Conservation (phyloP, 208 protist genomes). For the Tritrichomonas foetus region DNA sequence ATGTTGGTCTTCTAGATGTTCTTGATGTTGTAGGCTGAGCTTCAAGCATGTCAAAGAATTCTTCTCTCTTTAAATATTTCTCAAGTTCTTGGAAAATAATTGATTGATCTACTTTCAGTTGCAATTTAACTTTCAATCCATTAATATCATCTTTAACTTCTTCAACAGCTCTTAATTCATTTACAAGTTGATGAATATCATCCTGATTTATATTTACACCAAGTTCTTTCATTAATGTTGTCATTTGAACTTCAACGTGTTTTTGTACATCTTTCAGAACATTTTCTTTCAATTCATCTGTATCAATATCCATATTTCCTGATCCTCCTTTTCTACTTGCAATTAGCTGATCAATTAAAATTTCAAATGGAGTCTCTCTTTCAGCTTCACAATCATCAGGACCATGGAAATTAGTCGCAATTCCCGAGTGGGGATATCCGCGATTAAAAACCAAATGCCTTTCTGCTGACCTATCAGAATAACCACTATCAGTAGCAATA, state of each 20-base stretch:
- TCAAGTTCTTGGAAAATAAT: not conserved
- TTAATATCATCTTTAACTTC: not conserved
- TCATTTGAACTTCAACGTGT: not conserved
- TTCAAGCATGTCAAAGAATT: not conserved
- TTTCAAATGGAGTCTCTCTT: not conserved
- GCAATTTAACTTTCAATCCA: not conserved
- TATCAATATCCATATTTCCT: not conserved
- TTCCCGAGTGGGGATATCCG: no score
- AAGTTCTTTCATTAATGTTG: not conserved
- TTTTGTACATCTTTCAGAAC: not conserved
- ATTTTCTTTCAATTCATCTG: not conserved
- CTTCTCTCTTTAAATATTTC: not conserved
- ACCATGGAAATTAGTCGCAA: not conserved
- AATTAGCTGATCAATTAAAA: not conserved
- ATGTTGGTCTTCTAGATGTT: no score
- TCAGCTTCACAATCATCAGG: not conserved
- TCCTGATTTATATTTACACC: not conserved
- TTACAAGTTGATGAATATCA: not conserved
- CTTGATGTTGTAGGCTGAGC: not conserved
- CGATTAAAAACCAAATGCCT: not conserved
- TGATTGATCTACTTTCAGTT: conserved; percentile 9
- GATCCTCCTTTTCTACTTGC: not conserved
- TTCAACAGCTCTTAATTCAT: not conserved
- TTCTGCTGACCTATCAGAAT: not conserved
- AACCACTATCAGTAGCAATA: not conserved